Evolutionary conservation across 2,329 filamentous ascomycete species (phyloP), one percentile per base, ranked within the genome.

Genomic region (Phyllosticta citriasiana): DNA sequence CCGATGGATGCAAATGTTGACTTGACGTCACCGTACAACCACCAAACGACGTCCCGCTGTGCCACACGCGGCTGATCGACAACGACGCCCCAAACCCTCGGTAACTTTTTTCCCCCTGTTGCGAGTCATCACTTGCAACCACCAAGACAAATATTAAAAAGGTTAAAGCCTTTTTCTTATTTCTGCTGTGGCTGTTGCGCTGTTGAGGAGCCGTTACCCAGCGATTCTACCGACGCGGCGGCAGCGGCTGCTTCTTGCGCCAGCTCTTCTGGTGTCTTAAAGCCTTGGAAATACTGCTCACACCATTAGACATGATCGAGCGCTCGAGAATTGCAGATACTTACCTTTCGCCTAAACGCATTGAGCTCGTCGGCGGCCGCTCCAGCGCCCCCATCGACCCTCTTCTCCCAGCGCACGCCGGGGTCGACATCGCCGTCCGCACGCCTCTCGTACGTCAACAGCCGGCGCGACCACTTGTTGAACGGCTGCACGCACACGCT

Each of bases 391-490:
- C 33, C 9, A 54, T 75, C 72, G 6, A 70, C 66, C 58, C 68
- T 68, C 65, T 71, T 65, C 55, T 63, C 68, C 59, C 62, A 60
- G 62, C 40, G 55, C 62, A 4, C 19, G 1, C 50, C 35, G 16
- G 27, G 53, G 55, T 53, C 60, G 65, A 57, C 60, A 12, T 59
- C 22, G 16, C 55, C 54, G 66, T 66, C 85, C 0, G 82, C 80
- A 22, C 89, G 77, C 58, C 91, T 83, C 53, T 85, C 82, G 73
- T 97, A 97, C 0, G 91, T 96, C 58, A 97, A 88, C 40, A 99
- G 79, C 65, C 91, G 83, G 63, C 94, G 84, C 22, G 91, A 94
- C 94, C 92, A 99, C 75, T 89, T 94, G 70, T 91, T 93, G 72
- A 99, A 99, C 0, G 83, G 80, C 72, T 99, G 94, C 6, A 89